A percentile compares a stretch with the other conserved stretches of the same genome.
These are phyloP conservation scores for Beta lomatogona DNA, from an alignment of 179 eudicot species.

Conservation along the genomic window DNA sequence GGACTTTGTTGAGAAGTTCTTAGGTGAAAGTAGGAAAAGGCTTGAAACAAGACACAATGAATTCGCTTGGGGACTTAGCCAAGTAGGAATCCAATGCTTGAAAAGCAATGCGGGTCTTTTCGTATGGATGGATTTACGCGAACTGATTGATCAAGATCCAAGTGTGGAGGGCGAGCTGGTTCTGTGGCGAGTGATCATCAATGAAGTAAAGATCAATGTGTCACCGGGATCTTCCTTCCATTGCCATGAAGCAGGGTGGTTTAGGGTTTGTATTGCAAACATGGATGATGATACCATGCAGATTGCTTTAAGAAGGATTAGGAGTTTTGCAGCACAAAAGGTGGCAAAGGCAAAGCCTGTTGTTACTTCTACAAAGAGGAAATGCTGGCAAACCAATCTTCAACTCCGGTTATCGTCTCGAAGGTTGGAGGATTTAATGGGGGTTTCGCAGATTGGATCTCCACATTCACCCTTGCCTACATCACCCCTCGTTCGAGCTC, in stretches of 20 bases:
- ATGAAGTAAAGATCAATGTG: slow-evolving; percentile 74
- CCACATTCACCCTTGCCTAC: slow-evolving; percentile 71
- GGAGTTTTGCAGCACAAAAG: slow-evolving; percentile 44
- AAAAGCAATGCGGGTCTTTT: slow-evolving; percentile 72
- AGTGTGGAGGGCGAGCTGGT: slow-evolving; percentile 57
- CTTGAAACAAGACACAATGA: slow-evolving; percentile 53
- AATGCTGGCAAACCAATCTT: slow-evolving; percentile 54
- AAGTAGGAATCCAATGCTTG: slow-evolving; percentile 58
- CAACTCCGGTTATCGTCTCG: slow-evolving; percentile 54
- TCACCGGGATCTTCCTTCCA: slow-evolving; percentile 83
- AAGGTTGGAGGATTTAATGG: slow-evolving; percentile 57
- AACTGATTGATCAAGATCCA: slow-evolving; percentile 44
- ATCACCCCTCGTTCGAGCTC: slow-evolving; percentile 80
- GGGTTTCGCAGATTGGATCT: slow-evolving; percentile 53
- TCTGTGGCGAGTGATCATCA: slow-evolving; percentile 63
- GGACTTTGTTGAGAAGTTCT: slow-evolving; percentile 54
- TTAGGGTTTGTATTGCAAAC: slow-evolving; percentile 80
- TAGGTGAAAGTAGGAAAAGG: slow-evolving; percentile 52
- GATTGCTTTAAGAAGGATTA: slow-evolving; percentile 61
- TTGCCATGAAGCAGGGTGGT: slow-evolving; percentile 87
- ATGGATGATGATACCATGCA: slow-evolving; percentile 72
- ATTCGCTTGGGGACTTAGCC: slow-evolving; percentile 54
- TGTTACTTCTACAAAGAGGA: slow-evolving; percentile 40
- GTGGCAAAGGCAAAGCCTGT: slow-evolving; percentile 26
- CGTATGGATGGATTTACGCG: slow-evolving; percentile 80